Conservation (phyloP, 768 basidiomycete species). For the Hericium coralloides region DNA sequence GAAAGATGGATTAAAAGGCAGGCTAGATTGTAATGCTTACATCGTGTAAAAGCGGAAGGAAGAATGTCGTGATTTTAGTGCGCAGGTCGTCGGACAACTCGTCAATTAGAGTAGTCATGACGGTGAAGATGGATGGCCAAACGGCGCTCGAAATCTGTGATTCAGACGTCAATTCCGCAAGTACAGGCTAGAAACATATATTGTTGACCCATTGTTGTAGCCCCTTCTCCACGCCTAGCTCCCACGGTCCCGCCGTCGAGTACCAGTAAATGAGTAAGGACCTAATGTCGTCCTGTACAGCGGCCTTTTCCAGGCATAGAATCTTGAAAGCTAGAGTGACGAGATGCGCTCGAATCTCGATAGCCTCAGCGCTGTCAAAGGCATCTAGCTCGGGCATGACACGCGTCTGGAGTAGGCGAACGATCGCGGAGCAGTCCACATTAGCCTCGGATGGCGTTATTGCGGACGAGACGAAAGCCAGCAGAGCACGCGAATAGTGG, state of each 20-base stretch:
- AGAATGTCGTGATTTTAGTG: conserved; percentile 27
- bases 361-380: conserved; percentile 22
- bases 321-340: conserved; percentile 36
- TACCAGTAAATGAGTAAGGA: conserved; percentile 26
- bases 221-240: conserved; percentile 9
- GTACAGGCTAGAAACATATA: neutral
- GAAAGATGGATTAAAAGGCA: neutral
- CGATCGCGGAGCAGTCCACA: conserved; percentile 24
- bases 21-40: conserved; percentile 24
- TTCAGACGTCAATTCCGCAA: neutral
- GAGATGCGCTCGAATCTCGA: conserved; percentile 31
- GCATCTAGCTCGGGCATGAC: conserved; percentile 41
- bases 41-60: conserved; percentile 41
- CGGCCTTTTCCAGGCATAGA: conserved; percentile 17
- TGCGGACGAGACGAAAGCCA: conserved; percentile 21
- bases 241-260: conserved; percentile 1
- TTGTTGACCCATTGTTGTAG: conserved; percentile 3
- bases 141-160: conserved; percentile 28
- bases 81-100: conserved; percentile 40
- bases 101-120: conserved; percentile 35
- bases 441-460: conserved; percentile 8
- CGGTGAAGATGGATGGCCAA: conserved; percentile 34
- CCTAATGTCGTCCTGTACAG: conserved; percentile 10
- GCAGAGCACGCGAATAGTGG: conserved; percentile 26
- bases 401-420: conserved; percentile 32